Evolutionary conservation across 257 asterid species (phyloP), one percentile per base, ranked within the genome.

Genomic region (Leonotis leonurus): DNA sequence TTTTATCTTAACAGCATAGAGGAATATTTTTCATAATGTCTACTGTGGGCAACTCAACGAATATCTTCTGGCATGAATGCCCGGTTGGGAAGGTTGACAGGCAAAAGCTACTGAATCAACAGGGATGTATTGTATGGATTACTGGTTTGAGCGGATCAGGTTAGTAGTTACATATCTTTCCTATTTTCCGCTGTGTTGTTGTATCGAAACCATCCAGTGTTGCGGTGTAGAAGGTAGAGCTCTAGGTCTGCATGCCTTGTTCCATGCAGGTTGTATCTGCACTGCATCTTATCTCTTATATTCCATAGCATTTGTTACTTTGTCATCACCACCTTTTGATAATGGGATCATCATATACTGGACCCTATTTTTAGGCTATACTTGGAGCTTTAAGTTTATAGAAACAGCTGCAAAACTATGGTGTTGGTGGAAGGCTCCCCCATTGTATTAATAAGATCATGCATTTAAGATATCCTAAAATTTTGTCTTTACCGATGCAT

Each of bases 141-240:
- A 91, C 98, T 44, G 98, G 98, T 56, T 92, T 91, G 50, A 91
- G 98, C 70, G 98, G 98, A 72, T 91, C 98, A 80, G 98, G 98
- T 91, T 45, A 62, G 24, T 41, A 12, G 46, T 27, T 8, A 16
- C 1, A 29, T 8, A 13, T 27, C 10, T 63, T 25, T 25, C 49
- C 53, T 56, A 9, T 3, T 32, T 29, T 45, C 50, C 26, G 8
- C 27, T 48, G 59, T 61, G 1, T 17, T 43, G 26, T 41, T 36
- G 25, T 25, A 33, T 67, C 12, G n/a, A 13, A 8, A 56, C 18
- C 41, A 13, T 4, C 22, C 17, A 9, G 41, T 22, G 45, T 17
- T 26, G 39, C 27, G 16, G 25, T 56, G 16, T 52, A 25, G 51
- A 33, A 44, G 18, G 14, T 43, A n/a, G 32, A 16, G 8, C 49